Evolutionary conservation across 2,329 filamentous ascomycete genomes (phyloP).

Genomic region (Phaeoacremonium minimum): DNA sequence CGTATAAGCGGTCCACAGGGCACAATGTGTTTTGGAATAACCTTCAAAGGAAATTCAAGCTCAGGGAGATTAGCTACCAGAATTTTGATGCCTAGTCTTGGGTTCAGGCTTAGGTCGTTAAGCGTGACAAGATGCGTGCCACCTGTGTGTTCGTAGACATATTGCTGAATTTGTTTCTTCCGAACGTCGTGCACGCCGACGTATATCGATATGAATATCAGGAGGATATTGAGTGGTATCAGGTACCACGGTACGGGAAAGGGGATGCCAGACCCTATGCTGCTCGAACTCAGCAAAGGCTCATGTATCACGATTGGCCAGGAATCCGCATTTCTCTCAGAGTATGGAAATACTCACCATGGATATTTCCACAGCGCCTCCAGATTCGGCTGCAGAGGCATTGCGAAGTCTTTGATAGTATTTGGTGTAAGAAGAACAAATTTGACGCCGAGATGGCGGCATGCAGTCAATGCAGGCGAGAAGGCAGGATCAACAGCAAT

Average conservation of each 20-base stretch:
- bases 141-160: slow-evolving; percentile 15
- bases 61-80: slow-evolving; percentile 21
- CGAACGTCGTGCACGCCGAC: slow-evolving; percentile 12
- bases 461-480: slow-evolving; percentile 36
- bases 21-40: slow-evolving; percentile 31
- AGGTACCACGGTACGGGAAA: slow-evolving; percentile 40
- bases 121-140: slow-evolving; percentile 13
- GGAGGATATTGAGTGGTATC: slow-evolving; percentile 35
- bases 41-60: slow-evolving; percentile 31
- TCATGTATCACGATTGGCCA: too few relatives aligned
- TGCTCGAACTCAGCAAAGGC: too few relatives aligned
- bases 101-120: slow-evolving; percentile 14
- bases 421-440: slow-evolving; percentile 18
- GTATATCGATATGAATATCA: slow-evolving; percentile 21
- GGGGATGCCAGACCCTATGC: slow-evolving; percentile 35
- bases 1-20: slow-evolving; percentile 43
- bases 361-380: slow-evolving; percentile 30
- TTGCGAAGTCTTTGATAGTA: slow-evolving; percentile 32
- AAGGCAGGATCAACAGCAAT: slow-evolving; percentile 39
- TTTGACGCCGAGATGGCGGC: slow-evolving; percentile 24
- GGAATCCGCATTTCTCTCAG: too few relatives aligned
- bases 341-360: slow-evolving; percentile 23
- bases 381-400: slow-evolving; percentile 29
- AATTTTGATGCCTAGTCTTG: slow-evolving; percentile 13
- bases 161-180: slow-evolving; percentile 14